phyloP scores from a whole-genome alignment of 208 protist genomes.

The Eutreptiella sp. region DNA sequence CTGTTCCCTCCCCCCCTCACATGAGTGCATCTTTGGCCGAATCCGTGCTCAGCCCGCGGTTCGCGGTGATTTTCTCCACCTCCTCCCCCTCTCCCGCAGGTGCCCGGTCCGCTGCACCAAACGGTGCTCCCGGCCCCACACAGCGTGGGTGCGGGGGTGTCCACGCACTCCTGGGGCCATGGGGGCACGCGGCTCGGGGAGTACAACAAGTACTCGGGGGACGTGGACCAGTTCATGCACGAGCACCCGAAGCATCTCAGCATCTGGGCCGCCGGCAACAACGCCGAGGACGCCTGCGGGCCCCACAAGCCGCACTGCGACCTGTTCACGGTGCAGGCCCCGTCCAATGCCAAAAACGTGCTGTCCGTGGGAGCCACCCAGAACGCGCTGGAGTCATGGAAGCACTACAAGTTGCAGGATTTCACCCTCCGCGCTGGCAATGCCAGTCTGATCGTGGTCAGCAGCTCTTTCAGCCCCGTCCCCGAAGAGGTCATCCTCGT shows the following conservation, averaged over 20 bases:
- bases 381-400: constrained; percentile 46
- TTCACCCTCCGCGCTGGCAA: too few relatives aligned
- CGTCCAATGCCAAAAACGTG: constrained; percentile 69
- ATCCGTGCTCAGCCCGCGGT: too few relatives aligned
- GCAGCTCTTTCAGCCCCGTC: too few relatives aligned
- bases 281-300: constrained; percentile 11
- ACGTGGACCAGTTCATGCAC: constrained; percentile 53
- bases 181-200: not conserved
- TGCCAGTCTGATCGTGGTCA: too few relatives aligned
- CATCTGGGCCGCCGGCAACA: constrained; percentile 68
- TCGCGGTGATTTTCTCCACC: too few relatives aligned
- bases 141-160: constrained; percentile 56
- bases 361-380: constrained; percentile 63
- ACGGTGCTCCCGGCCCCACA: constrained; percentile 51
- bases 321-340: constrained; percentile 47
- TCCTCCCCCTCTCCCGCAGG: too few relatives aligned
- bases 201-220: constrained; percentile 44
- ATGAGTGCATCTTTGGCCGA: too few relatives aligned
- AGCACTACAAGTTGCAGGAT: too few relatives aligned
- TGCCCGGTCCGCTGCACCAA: too few relatives aligned
- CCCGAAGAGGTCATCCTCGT: too few relatives aligned
- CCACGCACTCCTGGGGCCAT: constrained; percentile 77
- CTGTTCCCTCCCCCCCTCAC: too few relatives aligned
- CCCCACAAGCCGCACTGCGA: too few relatives aligned
- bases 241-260: constrained; percentile 57